These are phyloP conservation scores for Cryptosporidium tyzzeri DNA, from an alignment of 169 alveolate species.

Conservation along the genomic window DNA sequence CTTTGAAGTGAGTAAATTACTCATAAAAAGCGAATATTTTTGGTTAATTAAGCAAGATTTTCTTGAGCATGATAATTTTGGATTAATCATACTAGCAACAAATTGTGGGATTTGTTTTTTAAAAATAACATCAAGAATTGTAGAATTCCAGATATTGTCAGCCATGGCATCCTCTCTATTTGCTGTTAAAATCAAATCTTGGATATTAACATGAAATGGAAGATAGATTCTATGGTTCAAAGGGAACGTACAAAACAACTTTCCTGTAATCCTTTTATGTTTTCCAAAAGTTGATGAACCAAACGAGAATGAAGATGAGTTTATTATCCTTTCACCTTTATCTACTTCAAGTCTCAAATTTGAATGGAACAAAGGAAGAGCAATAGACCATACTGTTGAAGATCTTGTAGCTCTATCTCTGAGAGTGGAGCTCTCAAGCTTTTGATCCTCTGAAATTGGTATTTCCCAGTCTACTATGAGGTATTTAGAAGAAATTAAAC, in stretches of 20 bases:
- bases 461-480: constrained; percentile 46
- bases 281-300: constrained; percentile 60
- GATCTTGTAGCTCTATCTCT: constrained; percentile 50
- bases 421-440: constrained; percentile 4
- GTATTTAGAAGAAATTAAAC: constrained; percentile 24
- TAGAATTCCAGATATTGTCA: constrained; percentile 54
- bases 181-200: constrained; percentile 62
- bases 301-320: constrained; percentile 11
- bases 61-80: not conserved
- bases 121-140: constrained; percentile 12
- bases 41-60: not conserved
- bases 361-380: constrained; percentile 45
- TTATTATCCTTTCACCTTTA: not conserved
- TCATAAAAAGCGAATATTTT: not conserved
- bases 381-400: constrained; percentile 63
- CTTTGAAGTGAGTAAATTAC: not conserved
- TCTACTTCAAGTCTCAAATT: constrained; percentile 3
- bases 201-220: constrained; percentile 67
- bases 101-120: constrained; percentile 54
- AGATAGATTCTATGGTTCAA: constrained; percentile 12
- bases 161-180: constrained; percentile 50
- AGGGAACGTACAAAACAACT: constrained; percentile 66
- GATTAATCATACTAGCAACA: constrained; percentile 32
- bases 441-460: not conserved
- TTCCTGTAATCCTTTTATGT: constrained; percentile 31